Conservation (phyloP, 1,284 basidiomycete genomes). For the Sphagnurus paluster region DNA sequence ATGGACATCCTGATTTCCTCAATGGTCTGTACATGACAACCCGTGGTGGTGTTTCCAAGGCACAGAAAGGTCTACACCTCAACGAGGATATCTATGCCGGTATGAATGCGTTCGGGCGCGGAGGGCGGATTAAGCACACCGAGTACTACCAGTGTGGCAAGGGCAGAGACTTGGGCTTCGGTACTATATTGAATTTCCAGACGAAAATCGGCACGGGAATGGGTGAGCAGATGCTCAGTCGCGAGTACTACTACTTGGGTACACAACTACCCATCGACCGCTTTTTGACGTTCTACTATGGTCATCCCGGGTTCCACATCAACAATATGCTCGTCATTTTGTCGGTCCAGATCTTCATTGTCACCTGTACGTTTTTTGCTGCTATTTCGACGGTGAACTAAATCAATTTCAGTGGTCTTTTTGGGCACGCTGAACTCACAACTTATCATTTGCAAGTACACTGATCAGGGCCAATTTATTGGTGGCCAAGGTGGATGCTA, state of each 20-base stretch:
- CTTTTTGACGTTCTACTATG: slow-evolving; percentile 99
- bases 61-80: slow-evolving; percentile 96
- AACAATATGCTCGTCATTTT: slow-evolving; percentile 99
- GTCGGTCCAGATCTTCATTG: slow-evolving; percentile 91
- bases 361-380: slow-evolving; percentile 64
- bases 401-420: slow-evolving; percentile 69
- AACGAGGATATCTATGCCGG: slow-evolving; percentile 99
- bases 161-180: slow-evolving; percentile 98
- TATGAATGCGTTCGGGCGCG: slow-evolving; percentile 97
- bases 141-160: slow-evolving; percentile 99
- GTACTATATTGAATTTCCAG: slow-evolving; percentile 99
- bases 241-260: slow-evolving; percentile 98
- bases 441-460: slow-evolving; percentile 79
- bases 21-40: slow-evolving; percentile 99
- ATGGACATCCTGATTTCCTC: slow-evolving; percentile 98
- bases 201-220: slow-evolving; percentile 99
- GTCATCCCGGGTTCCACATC: slow-evolving; percentile 99
- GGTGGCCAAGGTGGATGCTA: slow-evolving; percentile 86
- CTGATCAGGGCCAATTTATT: slow-evolving; percentile 66
- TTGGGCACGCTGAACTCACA: slow-evolving; percentile 87
- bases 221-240: slow-evolving; percentile 99
- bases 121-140: slow-evolving; percentile 97
- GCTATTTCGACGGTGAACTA: slow-evolving; percentile 4
- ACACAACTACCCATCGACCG: slow-evolving; percentile 98
- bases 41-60: slow-evolving; percentile 97